phyloP scores from a whole-genome alignment of 225 moss, liverwort and hornwort genomes.

The Neckera pumila region DNA sequence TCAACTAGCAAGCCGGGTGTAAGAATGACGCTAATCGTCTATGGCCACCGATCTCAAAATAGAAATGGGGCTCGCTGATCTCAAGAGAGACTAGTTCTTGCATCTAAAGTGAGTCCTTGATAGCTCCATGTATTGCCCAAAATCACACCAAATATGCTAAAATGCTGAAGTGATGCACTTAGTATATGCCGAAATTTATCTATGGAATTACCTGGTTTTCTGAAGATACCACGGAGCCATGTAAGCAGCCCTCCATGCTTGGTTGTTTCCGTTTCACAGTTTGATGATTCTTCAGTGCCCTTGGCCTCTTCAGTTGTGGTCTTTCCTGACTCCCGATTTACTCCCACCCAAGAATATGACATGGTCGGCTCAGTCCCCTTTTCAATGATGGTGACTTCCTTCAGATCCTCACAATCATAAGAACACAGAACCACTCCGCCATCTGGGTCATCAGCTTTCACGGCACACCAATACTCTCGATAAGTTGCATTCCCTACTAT shows the following conservation, averaged over 20 bases:
- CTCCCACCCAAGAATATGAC: not conserved
- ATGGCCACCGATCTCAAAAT: not conserved
- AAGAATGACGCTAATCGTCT: not conserved
- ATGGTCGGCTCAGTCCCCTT: fast-evolving
- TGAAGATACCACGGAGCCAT: not conserved
- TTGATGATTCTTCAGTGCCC: not conserved
- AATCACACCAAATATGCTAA: not conserved
- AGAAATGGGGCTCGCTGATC: not conserved
- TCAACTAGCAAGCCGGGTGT: not conserved
- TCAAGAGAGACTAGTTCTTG: not conserved
- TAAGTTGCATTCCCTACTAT: not conserved
- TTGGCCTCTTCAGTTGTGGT: not conserved
- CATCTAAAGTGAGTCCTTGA: not conserved
- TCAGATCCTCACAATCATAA: not conserved
- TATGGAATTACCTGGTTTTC: not conserved
- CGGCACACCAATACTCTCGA: not conserved
- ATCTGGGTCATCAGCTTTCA: not conserved
- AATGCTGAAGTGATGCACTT: not conserved
- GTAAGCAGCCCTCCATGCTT: not conserved
- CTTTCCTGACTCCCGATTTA: not conserved
- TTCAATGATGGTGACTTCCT: not conserved
- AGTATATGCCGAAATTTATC: not conserved
- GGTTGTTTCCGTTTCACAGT: not conserved
- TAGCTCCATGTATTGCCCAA: not conserved
- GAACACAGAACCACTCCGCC: not conserved